Evolutionary conservation across 73 alveolate genomes (phyloP).

Genomic region (Paramecium sexaurelia): DNA sequence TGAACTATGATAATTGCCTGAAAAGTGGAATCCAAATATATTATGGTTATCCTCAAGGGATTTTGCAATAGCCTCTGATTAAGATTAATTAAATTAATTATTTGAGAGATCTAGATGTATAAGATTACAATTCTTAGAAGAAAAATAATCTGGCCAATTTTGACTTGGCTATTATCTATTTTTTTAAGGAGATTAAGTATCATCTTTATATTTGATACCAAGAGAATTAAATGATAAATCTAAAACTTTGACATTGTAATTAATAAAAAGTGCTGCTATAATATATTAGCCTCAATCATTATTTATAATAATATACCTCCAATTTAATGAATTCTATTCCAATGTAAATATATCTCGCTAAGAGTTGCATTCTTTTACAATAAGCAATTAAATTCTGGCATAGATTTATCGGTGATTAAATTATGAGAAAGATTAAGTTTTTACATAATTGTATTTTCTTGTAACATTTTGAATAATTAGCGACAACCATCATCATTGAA

Average conservation of each 20-base stretch:
- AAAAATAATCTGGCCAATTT: slow-evolving; percentile 22
- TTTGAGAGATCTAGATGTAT: slow-evolving; percentile 32
- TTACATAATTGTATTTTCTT: background rate
- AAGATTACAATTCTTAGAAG: background rate
- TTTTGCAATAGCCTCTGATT: slow-evolving; percentile 4
- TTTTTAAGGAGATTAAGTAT: background rate
- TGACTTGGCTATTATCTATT: background rate
- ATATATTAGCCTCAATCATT: slow-evolving; percentile 4
- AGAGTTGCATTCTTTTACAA: background rate
- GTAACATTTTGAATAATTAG: background rate
- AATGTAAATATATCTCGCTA: slow-evolving; percentile 12
- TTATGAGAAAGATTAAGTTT: slow-evolving; percentile 3
- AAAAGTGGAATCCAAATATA: slow-evolving; percentile 40
- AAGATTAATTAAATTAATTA: background rate
- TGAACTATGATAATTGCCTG: background rate
- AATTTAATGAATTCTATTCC: slow-evolving; percentile 31
- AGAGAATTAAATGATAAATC: slow-evolving; percentile 34
- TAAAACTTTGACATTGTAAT: slow-evolving; percentile 5
- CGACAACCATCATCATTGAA: slow-evolving; percentile 15
- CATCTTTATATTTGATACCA: slow-evolving; percentile 25
- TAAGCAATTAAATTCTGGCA: background rate
- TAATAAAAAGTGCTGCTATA: background rate
- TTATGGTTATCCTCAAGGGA: slow-evolving; percentile 1
- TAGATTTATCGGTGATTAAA: background rate
- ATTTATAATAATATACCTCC: slow-evolving; percentile 26